Percentiles rank a stretch among this genome's conserved stretches.
Conservation (phyloP, 768 basidiomycete genomes). For the Dentipellis fragilis region DNA sequence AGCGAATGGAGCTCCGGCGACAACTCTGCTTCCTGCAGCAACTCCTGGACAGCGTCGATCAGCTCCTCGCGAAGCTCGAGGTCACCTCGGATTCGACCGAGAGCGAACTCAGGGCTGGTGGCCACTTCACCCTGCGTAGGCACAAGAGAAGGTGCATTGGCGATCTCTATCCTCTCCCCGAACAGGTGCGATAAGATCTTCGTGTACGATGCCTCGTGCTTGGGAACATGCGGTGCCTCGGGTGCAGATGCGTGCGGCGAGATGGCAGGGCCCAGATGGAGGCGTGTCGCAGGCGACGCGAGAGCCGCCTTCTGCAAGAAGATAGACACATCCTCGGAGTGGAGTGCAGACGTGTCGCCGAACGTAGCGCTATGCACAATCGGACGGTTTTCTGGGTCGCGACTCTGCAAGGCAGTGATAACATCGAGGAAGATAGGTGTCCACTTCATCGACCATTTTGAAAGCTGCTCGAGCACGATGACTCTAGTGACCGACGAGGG, state of each 20-base stretch:
- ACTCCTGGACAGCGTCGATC: slow-evolving; percentile 47
- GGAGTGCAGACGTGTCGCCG: slow-evolving; percentile 34
- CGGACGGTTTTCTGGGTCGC: slow-evolving; percentile 37
- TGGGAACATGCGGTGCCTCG: slow-evolving; percentile 59
- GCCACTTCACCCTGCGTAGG: slow-evolving; percentile 60
- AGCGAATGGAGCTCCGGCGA: slow-evolving; percentile 54
- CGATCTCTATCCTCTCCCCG: slow-evolving; percentile 65
- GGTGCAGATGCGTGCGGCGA: slow-evolving; percentile 19
- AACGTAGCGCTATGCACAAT: slow-evolving; percentile 54
- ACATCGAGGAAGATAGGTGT: slow-evolving; percentile 81
- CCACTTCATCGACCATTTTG: slow-evolving; percentile 74
- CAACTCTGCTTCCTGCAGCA: slow-evolving; percentile 45
- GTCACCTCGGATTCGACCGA: slow-evolving; percentile 83
- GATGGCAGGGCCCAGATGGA: slow-evolving; percentile 37
- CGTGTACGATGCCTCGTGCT: slow-evolving; percentile 87
- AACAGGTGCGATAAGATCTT: slow-evolving; percentile 81
- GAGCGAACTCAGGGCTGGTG: slow-evolving; percentile 89
- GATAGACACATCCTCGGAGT: slow-evolving; percentile 35
- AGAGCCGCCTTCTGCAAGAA: slow-evolving; percentile 36
- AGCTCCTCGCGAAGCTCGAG: slow-evolving; percentile 68
- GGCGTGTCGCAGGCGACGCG: slow-evolving; percentile 28
- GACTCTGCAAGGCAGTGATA: slow-evolving; percentile 58
- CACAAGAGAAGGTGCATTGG: slow-evolving; percentile 75
- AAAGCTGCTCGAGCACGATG: slow-evolving; percentile 75
- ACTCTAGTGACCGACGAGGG: slow-evolving; percentile 56